Percentiles rank a stretch among this genome's conserved stretches.
Evolutionary conservation across 352 stramenopile genomes (phyloP).

Genomic region (Pythium plurisporium): DNA sequence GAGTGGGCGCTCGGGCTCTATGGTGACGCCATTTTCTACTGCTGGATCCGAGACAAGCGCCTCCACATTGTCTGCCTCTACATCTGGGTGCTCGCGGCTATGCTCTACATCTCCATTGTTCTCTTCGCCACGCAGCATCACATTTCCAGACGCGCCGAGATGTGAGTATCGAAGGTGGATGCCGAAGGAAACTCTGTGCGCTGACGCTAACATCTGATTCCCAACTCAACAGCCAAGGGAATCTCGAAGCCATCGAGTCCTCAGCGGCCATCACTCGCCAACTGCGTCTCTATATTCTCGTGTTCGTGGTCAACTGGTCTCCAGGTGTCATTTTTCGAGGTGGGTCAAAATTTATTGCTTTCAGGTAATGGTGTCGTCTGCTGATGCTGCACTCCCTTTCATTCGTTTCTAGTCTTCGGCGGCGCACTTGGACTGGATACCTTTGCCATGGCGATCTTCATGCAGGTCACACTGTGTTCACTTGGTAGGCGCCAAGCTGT

Average conservation of each 20-base stretch:
- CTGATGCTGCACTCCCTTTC: not conserved
- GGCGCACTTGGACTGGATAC: slow-evolving; percentile 33
- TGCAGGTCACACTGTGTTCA: slow-evolving; percentile 61
- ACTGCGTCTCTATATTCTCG: slow-evolving; percentile 65
- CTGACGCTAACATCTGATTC: too few relatives aligned
- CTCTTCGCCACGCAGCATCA: slow-evolving; percentile 57
- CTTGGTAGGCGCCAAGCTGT: slow-evolving; percentile 19
- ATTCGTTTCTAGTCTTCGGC: slow-evolving; percentile 39
- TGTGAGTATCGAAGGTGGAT: too few relatives aligned
- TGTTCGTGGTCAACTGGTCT: slow-evolving; percentile 67
- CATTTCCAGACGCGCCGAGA: slow-evolving; percentile 34
- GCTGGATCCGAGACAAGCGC: slow-evolving; percentile 51
- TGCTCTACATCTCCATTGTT: slow-evolving; percentile 64
- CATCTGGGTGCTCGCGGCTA: slow-evolving; percentile 53
- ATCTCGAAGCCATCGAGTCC: slow-evolving; percentile 63
- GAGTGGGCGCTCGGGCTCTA: slow-evolving; percentile 21
- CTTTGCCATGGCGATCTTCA: slow-evolving; percentile 51
- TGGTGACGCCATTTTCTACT: slow-evolving; percentile 67
- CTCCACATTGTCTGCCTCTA: slow-evolving; percentile 61
- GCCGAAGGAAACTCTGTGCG: too few relatives aligned
- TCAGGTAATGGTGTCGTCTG: too few relatives aligned
- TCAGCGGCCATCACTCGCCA: slow-evolving; percentile 55
- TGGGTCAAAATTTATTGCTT: slow-evolving; percentile 25
- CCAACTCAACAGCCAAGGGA: slow-evolving; percentile 42
- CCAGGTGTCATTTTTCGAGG: slow-evolving; percentile 58